A percentile compares a stretch with the other conserved stretches of the same genome.
Conservation (phyloP, 106 monocot species). For the Allium cepa region DNA sequence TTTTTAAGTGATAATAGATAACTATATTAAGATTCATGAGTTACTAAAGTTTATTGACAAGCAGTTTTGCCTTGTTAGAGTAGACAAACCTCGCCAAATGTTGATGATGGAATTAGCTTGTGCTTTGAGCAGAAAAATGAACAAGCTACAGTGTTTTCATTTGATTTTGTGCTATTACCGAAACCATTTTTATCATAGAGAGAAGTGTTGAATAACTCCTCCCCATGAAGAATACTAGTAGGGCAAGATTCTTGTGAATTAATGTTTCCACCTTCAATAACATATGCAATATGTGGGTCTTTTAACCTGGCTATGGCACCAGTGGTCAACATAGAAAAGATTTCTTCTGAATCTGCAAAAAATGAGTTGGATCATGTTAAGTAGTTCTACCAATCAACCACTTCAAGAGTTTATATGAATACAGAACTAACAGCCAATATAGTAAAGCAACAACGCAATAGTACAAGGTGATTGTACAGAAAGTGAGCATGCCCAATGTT, state of each 20-base stretch:
- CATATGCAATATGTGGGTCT: slow-evolving; percentile 55
- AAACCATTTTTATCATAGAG: slow-evolving; percentile 1
- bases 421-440: no score
- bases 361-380: not conserved
- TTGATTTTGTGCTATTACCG: slow-evolving; percentile 3
- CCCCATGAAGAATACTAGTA: slow-evolving; percentile 56
- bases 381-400: not conserved
- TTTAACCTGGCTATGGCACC: slow-evolving; percentile 41
- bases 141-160: slow-evolving; percentile 32
- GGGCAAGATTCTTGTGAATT: slow-evolving; percentile 15
- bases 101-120: slow-evolving; percentile 17
- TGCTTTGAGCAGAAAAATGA: slow-evolving; percentile 46
- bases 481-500: no score
- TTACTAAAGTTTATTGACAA: no score
- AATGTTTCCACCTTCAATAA: slow-evolving; percentile 45
- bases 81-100: not conserved
- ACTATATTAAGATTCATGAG: no score
- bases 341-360: slow-evolving; percentile 43
- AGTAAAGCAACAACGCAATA: no score
- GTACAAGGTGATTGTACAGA: no score
- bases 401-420: not conserved
- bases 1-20: not conserved
- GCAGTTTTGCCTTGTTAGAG: not conserved
- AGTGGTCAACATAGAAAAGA: slow-evolving; percentile 30
- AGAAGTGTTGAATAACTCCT: slow-evolving; percentile 24